Evolutionary conservation across 495 filamentous ascomycete species (phyloP).

Genomic region (Thozetella sp.): DNA sequence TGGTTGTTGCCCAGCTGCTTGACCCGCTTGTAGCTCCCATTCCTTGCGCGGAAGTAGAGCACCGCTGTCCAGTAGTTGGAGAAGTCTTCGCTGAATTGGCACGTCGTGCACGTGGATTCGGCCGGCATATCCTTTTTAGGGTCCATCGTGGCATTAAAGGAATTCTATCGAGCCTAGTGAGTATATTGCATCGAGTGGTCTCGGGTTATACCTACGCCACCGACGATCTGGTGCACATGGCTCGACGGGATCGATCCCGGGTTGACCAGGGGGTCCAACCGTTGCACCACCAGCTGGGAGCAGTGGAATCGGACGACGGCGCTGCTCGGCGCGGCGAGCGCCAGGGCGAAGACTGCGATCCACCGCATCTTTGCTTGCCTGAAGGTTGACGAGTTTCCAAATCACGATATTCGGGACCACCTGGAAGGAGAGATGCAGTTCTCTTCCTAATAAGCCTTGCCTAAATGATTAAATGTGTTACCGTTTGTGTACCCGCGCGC

Average conservation of each 20-base stretch:
- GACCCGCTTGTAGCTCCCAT: conserved; percentile 30
- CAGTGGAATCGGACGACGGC: conserved; percentile 37
- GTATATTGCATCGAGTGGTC: neutral
- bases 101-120: conserved; percentile 29
- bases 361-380: conserved; percentile 26
- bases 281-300: conserved; percentile 32
- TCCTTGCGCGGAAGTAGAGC: conserved; percentile 30
- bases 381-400: neutral
- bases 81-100: conserved; percentile 34
- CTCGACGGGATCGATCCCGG: conserved; percentile 29
- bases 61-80: conserved; percentile 40
- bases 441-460: neutral
- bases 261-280: conserved; percentile 30
- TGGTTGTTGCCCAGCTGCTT: conserved; percentile 33
- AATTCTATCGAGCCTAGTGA: conserved; percentile 15
- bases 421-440: too few relatives aligned
- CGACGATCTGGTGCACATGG: conserved; percentile 35
- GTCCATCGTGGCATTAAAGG: conserved; percentile 34
- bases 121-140: conserved; percentile 22
- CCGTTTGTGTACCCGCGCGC: too few relatives aligned
- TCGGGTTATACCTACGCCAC: conserved; percentile 22
- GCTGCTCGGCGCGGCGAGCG: conserved; percentile 23
- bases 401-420: neutral
- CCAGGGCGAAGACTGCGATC: conserved; percentile 24
- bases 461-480: too few relatives aligned